phyloP scores from a whole-genome alignment of 164 flowering plant species.

The Cinnamomum chago region DNA sequence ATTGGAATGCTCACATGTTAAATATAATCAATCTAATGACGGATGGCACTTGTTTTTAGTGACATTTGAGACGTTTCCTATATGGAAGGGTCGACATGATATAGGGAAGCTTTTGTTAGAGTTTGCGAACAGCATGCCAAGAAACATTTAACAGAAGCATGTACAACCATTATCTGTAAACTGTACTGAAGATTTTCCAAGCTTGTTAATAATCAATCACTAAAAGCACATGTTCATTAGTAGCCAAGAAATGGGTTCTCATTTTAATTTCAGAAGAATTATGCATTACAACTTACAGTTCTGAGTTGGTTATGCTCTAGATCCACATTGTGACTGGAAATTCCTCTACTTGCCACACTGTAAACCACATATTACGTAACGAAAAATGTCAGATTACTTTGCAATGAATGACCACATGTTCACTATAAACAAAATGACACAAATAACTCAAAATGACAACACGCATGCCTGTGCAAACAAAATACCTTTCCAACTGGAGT shows the following conservation, averaged over 20 bases:
- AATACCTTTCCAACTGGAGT: slow-evolving; percentile 83
- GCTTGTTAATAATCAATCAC: background rate
- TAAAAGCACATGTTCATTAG: no score
- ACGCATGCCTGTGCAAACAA: background rate
- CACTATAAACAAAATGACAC: background rate
- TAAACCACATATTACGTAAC: background rate
- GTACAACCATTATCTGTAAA: background rate
- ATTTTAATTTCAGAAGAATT: background rate
- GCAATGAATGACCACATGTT: background rate
- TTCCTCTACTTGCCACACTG: slow-evolving; percentile 48
- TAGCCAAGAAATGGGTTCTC: no score
- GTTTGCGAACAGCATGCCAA: background rate
- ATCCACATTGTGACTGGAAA: slow-evolving; percentile 16
- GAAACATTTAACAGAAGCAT: background rate
- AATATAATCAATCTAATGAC: no score
- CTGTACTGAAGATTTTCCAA: background rate
- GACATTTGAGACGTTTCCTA: no score
- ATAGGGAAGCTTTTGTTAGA: background rate
- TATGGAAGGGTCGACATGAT: background rate
- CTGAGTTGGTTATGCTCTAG: slow-evolving; percentile 40
- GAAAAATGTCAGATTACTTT: slow-evolving; percentile 6
- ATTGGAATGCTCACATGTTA: no score
- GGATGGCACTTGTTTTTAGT: no score
- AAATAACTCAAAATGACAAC: background rate
- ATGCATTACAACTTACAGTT: slow-evolving; percentile 40